Evolutionary conservation across 495 filamentous ascomycete species (phyloP), one percentile per base, ranked within the genome.

Genomic region (Neurospora sp.): DNA sequence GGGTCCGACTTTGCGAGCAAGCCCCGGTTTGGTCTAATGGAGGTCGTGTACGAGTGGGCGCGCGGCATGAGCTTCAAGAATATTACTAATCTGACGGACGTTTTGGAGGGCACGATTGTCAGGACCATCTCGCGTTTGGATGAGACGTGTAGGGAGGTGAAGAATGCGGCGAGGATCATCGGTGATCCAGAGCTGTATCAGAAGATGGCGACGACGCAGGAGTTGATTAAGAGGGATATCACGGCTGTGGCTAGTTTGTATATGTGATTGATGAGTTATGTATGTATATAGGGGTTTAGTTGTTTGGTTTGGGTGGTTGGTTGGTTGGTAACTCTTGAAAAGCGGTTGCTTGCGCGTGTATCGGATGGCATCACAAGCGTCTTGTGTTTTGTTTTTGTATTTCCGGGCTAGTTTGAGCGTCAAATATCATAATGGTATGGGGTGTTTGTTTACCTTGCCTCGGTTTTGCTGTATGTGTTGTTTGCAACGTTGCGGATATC

Each of bases 21-120:
- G 54, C 93, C 94, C 10, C 88, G 94, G 16, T 99, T 99, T 79
- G 95, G 94, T 0, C 87, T 99, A 69, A 93, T 96, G 77, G 96
- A 99, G 81, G 96, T 99, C 0, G 96, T 99, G 18, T 97, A 98
- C 80, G 96, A 99, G 83, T 99, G 96, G 96, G 96, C 96, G 2
- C 88, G 92, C 72, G 96, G 96, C 27, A 97, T 98, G 94, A 92
- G 92, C 39, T 99, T 99, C 87, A 97, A 94, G 81, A 94, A 96
- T 71, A 99, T 99, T 76, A 98, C 94, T 1, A 93, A 97, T 74
- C 84, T 99, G 72, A 99, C 96, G 38, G 96, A 99, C 79, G 95
- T 99, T 69, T 89, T 98, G 77, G 96, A 99, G 80, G 96, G 96
- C 0, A 97, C 94, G 0, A 97, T 99, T 82, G 96, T 99, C 27